Percentiles rank a stretch among this genome's conserved stretches.
phyloP scores from a whole-genome alignment of 2,329 filamentous ascomycete species.

The Coniochaeta ligniaria region DNA sequence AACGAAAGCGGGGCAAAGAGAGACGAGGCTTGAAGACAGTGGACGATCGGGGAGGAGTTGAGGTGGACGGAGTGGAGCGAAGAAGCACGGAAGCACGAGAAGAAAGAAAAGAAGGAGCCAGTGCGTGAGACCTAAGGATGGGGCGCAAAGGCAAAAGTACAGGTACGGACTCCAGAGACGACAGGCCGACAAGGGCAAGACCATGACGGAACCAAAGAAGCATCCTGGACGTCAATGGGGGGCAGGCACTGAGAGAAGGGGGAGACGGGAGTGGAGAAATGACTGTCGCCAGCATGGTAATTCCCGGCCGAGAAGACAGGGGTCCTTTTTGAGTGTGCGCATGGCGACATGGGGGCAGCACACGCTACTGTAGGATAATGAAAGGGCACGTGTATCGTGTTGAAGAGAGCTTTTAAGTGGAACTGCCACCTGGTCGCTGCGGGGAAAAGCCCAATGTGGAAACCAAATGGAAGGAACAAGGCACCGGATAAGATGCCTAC shows the following conservation, averaged over 20 bases:
- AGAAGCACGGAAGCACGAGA: slow-evolving; percentile 1
- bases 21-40: background rate
- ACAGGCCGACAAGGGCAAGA: background rate
- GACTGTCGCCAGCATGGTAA: background rate
- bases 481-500: background rate
- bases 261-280: background rate
- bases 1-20: background rate
- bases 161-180: background rate
- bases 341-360: background rate
- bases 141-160: background rate
- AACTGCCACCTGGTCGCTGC: background rate
- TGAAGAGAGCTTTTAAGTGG: background rate
- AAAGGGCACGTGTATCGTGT: background rate
- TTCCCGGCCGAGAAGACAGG: background rate
- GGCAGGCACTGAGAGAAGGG: background rate
- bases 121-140: background rate
- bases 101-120: background rate
- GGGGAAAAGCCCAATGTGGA: background rate
- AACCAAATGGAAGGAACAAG: background rate
- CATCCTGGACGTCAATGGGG: background rate
- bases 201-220: background rate
- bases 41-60: background rate
- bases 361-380: background rate
- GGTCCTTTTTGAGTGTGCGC: background rate
- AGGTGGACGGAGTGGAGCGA: background rate